Conservation (phyloP, 768 basidiomycete genomes). For the Suillus sp. region DNA sequence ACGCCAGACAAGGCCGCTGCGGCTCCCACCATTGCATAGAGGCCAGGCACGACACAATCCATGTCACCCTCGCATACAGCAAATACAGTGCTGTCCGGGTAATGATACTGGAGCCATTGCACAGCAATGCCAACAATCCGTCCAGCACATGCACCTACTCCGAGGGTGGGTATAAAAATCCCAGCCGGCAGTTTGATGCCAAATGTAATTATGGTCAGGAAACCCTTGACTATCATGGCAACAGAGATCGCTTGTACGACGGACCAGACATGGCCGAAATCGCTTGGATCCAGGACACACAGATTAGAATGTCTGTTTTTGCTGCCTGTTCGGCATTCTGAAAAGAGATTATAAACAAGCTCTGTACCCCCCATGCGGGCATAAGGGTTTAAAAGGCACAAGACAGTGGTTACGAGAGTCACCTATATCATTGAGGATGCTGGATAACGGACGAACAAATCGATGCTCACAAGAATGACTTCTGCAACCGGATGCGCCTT, state of each 20-base stretch:
- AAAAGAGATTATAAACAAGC: slow-evolving; percentile 88
- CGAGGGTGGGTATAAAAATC: slow-evolving; percentile 95
- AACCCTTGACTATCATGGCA: slow-evolving; percentile 81
- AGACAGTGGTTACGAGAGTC: slow-evolving; percentile 70
- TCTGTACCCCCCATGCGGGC: slow-evolving; percentile 95
- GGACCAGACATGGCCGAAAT: slow-evolving; percentile 55
- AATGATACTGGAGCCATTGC: slow-evolving; percentile 69
- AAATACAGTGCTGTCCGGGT: slow-evolving; percentile 67
- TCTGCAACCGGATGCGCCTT: slow-evolving; percentile 79
- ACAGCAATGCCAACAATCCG: slow-evolving; percentile 81
- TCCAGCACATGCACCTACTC: slow-evolving; percentile 93
- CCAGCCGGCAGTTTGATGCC: slow-evolving; percentile 92
- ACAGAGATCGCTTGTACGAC: slow-evolving; percentile 67
- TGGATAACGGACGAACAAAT: slow-evolving; percentile 3
- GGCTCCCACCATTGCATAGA: slow-evolving; percentile 96
- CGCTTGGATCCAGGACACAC: slow-evolving; percentile 67
- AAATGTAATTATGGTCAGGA: slow-evolving; percentile 85
- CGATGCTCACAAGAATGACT: slow-evolving; percentile 67
- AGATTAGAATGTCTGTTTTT: slow-evolving; percentile 61
- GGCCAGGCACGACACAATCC: slow-evolving; percentile 83
- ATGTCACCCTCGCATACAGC: slow-evolving; percentile 60
- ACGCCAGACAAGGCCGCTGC: slow-evolving; percentile 95
- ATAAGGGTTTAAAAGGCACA: slow-evolving; percentile 88
- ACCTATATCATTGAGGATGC: slow-evolving; percentile 48
- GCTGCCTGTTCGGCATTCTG: slow-evolving; percentile 73